Base-by-base conservation (phyloP, 2,329 filamentous ascomycete species). In the Neofusicoccum kwambonambiense region DNA sequence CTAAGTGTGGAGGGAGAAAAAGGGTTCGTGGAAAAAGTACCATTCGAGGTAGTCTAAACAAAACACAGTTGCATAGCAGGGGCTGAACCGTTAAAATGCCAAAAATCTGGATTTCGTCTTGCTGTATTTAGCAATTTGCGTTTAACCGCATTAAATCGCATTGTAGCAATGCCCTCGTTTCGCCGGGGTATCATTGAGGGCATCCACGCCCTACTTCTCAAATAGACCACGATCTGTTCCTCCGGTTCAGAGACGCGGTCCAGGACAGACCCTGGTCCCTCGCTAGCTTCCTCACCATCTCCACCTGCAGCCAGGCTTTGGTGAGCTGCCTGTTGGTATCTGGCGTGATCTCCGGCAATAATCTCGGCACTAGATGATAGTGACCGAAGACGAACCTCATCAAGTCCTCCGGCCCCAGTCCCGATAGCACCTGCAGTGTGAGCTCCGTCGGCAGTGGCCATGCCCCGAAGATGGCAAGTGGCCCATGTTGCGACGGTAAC, bases 391-490 rank as follows among this genome's bases (percentile, higher is more conserved):
- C 74, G 63, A 78, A 78, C 8, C 73, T 68, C 70, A 76, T 71
- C 22, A 71, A 67, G 56, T 75, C 73, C 11, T 70, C 60, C 2
- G 71, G 73, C 17, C 67, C 68, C 44, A 76, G 65, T 34, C 71
- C 66, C 13, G 69, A 61, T 64, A 78, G 73, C n/a, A 78, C 73
- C 22, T 76, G 68, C 54, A 74, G 60, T 63, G 71, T 73, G 56
- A 78, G 71, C 68, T 78, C 76, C 2, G 73, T 67, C 11, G 76
- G 76, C 41, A 77, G 66, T 1, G 69, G 66, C 37, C 65, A 66
- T 5, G 47, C 56, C 12, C 17, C 39, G 47, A 65, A 65, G 27
- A 57, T 60, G 27, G 56, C 54, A 37, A 64, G 52, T 7, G 34
- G 62, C 3, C 44, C 31, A 27, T 62, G 51, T 13, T 42, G 42